Evolutionary conservation across 192 early-diverging fungal genomes (phyloP).

Genomic region (Linnemannia exigua): DNA sequence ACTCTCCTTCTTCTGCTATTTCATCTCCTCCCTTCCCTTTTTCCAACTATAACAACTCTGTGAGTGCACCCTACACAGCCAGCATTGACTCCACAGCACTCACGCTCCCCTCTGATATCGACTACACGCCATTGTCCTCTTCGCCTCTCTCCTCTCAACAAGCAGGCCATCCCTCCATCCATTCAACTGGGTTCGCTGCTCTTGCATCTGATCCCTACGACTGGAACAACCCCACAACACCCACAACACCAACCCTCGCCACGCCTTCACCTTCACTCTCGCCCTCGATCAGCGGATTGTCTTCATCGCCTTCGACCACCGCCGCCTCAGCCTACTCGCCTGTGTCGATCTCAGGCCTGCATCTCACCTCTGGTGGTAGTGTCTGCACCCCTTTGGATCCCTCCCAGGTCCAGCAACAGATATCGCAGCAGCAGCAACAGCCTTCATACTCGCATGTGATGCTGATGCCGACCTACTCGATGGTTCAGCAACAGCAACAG

Average conservation of each 20-base stretch:
- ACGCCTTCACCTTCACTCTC: background rate
- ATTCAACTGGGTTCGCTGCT: background rate
- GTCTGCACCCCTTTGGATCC: slow-evolving; percentile 2
- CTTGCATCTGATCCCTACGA: slow-evolving; percentile 5
- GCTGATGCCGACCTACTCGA: slow-evolving; percentile 6
- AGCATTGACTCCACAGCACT: background rate
- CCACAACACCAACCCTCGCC: background rate
- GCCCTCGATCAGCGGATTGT: background rate
- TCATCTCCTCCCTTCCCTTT: background rate
- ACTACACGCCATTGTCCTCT: background rate
- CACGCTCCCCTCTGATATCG: slow-evolving; percentile 8
- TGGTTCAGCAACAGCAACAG: background rate
- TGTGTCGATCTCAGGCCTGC: background rate
- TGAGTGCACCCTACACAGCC: background rate
- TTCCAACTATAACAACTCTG: background rate
- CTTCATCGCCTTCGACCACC: background rate
- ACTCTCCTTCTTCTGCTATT: background rate
- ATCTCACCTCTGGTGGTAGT: background rate
- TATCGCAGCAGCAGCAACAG: background rate
- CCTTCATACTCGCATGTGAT: slow-evolving; percentile 7
- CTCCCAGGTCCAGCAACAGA: slow-evolving; percentile 1
- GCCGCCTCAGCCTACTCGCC: background rate
- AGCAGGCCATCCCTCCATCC: background rate
- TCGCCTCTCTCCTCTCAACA: background rate
- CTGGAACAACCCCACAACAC: background rate